Conservation (phyloP, 441 rosid species). For the Lagerstroemia fauriei region DNA sequence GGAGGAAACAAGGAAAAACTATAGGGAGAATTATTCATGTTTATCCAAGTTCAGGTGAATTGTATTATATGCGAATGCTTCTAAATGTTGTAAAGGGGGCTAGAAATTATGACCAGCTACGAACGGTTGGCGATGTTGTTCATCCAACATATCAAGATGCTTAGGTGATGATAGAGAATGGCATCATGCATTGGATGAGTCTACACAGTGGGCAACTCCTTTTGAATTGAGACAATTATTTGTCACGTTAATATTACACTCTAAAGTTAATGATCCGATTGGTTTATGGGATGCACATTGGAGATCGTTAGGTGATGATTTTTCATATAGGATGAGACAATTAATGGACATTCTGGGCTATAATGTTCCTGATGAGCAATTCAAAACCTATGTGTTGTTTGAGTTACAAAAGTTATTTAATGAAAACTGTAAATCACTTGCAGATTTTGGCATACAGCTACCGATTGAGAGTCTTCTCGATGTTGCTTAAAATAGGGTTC, state of each 20-base stretch:
- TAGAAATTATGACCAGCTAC: not conserved
- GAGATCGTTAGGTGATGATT: not conserved
- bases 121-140: not conserved
- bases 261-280: not conserved
- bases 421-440: not conserved
- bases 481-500: not conserved
- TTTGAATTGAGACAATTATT: not conserved
- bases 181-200: slow-evolving; percentile 6
- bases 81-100: not conserved
- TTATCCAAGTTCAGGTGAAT: not conserved
- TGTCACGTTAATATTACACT: not conserved
- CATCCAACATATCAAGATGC: slow-evolving; percentile 1
- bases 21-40: not conserved
- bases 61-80: not conserved
- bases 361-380: not conserved
- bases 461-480: not conserved
- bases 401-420: not conserved
- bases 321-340: not conserved
- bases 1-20: not conserved
- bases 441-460: not conserved
- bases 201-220: not conserved
- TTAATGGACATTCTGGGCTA: not conserved
- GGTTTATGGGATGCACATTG: not conserved
- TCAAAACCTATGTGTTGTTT: not conserved
- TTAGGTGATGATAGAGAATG: slow-evolving; percentile 10